Percentiles rank a stretch among this genome's conserved stretches.
These are phyloP conservation scores for Suillus plorans DNA, from an alignment of 768 basidiomycete species.

Conservation along the genomic window DNA sequence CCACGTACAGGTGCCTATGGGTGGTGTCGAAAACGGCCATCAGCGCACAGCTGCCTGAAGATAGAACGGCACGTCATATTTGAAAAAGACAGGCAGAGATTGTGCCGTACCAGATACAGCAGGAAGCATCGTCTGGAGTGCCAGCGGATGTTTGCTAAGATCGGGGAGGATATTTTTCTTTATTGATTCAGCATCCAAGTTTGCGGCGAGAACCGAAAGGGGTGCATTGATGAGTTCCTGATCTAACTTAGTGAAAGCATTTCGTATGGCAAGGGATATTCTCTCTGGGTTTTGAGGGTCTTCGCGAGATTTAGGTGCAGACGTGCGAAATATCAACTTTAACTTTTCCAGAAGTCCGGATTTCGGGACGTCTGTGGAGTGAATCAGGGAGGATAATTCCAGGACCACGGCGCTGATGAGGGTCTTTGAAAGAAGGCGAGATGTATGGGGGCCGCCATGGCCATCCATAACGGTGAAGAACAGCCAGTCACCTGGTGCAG, in stretches of 20 bases:
- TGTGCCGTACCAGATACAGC: conserved; percentile 67
- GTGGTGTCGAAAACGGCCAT: conserved; percentile 86
- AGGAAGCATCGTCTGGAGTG: conserved; percentile 71
- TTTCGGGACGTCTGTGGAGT: conserved; percentile 30
- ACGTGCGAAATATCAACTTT: conserved; percentile 19
- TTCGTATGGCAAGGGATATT: conserved; percentile 66
- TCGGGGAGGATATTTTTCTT: conserved; percentile 59
- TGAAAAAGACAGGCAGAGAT: conserved; percentile 1
- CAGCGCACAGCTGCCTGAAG: conserved; percentile 84
- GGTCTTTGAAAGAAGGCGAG: conserved; percentile 75
- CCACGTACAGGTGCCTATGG: conserved; percentile 81
- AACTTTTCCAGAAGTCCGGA: conserved; percentile 34
- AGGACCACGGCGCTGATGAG: conserved; percentile 83
- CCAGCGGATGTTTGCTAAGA: conserved; percentile 69
- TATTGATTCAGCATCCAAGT: conserved; percentile 48
- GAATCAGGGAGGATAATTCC: conserved; percentile 61
- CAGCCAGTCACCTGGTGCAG: conserved; percentile 67
- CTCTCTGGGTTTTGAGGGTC: conserved; percentile 46
- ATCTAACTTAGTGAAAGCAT: conserved; percentile 83
- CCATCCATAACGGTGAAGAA: conserved; percentile 93
- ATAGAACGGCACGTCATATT: conserved; percentile 14
- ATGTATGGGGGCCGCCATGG: conserved; percentile 83
- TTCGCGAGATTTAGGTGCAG: conserved; percentile 37
- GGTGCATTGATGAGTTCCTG: conserved; percentile 80
- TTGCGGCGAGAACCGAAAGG: conserved; percentile 63